Conservation (phyloP, 2,329 filamentous ascomycete species). For the Diaporthe caulivora region DNA sequence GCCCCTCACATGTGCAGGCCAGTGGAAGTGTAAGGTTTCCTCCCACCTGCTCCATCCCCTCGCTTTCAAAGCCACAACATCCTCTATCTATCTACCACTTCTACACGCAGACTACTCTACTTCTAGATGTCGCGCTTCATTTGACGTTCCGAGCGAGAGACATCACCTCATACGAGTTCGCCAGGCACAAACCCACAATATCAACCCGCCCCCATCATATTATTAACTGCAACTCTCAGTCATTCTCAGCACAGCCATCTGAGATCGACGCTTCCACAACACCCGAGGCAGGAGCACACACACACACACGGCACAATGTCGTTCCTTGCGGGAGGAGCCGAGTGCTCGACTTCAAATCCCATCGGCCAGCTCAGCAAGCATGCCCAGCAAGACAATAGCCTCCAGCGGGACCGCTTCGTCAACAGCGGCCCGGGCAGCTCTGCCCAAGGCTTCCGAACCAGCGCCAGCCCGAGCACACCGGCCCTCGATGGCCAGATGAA, state of each 20-base stretch:
- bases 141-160: neutral
- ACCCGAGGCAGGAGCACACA: neutral
- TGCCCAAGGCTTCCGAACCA: conserved; percentile 36
- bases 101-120: too few species aligned
- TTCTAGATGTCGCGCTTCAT: neutral
- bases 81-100: too few species aligned
- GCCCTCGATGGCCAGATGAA: conserved; percentile 74
- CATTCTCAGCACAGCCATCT: neutral
- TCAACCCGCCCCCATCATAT: neutral
- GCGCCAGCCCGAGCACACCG: conserved; percentile 32
- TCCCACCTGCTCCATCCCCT: neutral
- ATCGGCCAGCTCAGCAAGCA: conserved; percentile 98
- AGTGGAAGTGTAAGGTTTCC: neutral
- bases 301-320: conserved; percentile 74
- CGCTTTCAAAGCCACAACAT: neutral
- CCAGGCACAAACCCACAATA: neutral
- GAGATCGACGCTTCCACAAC: neutral
- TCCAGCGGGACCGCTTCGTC: conserved; percentile 90
- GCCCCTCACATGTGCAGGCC: conserved; percentile 13
- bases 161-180: neutral
- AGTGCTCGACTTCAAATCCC: conserved; percentile 97
- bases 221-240: neutral
- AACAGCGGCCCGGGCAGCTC: conserved; percentile 71
- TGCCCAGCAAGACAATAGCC: conserved; percentile 93
- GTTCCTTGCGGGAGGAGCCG: conserved; percentile 87